Evolutionary conservation across 495 filamentous ascomycete species (phyloP).

Genomic region (Lepraria neglecta): DNA sequence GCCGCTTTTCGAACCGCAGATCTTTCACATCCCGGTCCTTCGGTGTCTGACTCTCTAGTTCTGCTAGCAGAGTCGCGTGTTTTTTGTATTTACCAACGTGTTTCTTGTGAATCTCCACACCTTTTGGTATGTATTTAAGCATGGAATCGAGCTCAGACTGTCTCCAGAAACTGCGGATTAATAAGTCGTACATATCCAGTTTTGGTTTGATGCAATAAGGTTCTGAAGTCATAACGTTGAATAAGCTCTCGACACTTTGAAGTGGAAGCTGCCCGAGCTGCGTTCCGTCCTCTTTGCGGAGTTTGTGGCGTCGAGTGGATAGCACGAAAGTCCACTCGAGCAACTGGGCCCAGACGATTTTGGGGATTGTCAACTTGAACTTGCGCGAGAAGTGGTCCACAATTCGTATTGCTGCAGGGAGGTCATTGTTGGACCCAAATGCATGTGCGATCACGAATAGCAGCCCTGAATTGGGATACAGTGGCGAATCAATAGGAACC

Average conservation of each 20-base stretch:
- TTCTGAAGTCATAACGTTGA: constrained; percentile 48
- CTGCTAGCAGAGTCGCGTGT: not conserved
- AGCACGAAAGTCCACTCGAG: constrained; percentile 55
- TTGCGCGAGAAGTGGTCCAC: constrained; percentile 52
- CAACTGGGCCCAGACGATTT: constrained; percentile 50
- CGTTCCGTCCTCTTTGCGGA: constrained; percentile 20
- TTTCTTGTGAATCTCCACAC: not conserved
- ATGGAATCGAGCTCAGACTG: not conserved
- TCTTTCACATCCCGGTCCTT: not conserved
- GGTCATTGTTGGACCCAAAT: constrained; percentile 52
- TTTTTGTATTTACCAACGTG: not conserved
- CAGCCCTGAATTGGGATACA: constrained; percentile 49
- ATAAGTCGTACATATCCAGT: constrained; percentile 46
- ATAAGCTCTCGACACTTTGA: constrained; percentile 41
- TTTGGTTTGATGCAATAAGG: constrained; percentile 53
- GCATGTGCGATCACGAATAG: constrained; percentile 53
- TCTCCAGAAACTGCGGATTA: constrained; percentile 40
- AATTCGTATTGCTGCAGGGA: constrained; percentile 46
- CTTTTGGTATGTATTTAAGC: not conserved
- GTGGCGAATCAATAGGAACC: constrained; percentile 40
- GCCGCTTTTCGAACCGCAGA: not conserved
- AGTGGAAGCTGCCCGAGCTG: constrained; percentile 36
- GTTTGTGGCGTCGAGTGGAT: constrained; percentile 30
- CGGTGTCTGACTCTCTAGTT: not conserved
- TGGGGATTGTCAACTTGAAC: constrained; percentile 47